Evolutionary conservation across 2,329 filamentous ascomycete genomes (phyloP), one percentile per base, ranked within the genome.

Genomic region (Cercospora berteroae): DNA sequence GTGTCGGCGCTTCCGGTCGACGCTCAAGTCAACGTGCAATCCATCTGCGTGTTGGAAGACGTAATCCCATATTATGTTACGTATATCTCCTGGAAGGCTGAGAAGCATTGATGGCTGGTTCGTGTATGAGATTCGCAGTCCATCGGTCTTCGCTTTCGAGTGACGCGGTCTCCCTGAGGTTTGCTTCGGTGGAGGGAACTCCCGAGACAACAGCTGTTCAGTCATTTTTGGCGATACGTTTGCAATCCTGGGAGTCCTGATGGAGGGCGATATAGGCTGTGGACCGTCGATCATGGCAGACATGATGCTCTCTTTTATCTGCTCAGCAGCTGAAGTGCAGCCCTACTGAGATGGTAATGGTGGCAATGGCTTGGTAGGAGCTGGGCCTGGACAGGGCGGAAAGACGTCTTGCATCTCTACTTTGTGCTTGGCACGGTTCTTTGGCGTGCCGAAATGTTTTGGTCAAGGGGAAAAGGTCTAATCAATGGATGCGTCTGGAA

Each of bases 11-110:
- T 23, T 36, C 20, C n/a, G n/a, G 12, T 56, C 39, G 6, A 36
- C 33, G 31, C 29, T 62, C 39, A 69, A 67, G 57, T 69, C 66
- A 16, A 69, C 33, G n/a, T 64, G 36, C 13, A 71, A 61, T 18
- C 65, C 69, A n/a, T 64, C 42, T n/a, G 65, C 36, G 4, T 27
- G 44, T 9, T 42, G 27, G 33, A 71, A 69, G 7, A 69, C 66
- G n/a, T 65, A 58, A 3, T 69, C 52, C 63, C 66, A 71, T 36
- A 71, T 67, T 55, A 71, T 68, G 52, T 71, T 69, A 5, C 69
- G 67, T 25, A 71, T 60, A 20, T 69, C 69, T 12, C 65, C 44
- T 5, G 69, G 69, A 3, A 71, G 65, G 9, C 18, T 39, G 29
- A 69, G 65, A 25, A 71, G 61, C 10, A 8, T 23, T 16, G 60